phyloP scores from a whole-genome alignment of 2,329 filamentous ascomycete species.

The Penicillium sp. region DNA sequence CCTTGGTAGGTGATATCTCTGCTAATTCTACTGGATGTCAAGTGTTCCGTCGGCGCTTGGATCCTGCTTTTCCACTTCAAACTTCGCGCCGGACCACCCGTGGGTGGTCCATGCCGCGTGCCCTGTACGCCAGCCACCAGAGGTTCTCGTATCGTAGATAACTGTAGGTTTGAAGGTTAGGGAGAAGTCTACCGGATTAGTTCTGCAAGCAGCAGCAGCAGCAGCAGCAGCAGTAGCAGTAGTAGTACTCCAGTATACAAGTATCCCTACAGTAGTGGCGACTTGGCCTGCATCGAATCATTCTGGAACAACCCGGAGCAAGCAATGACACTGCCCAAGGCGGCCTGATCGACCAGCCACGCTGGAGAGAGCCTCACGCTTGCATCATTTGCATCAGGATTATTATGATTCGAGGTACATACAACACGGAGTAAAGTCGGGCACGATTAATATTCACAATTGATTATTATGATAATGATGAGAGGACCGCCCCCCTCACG shows the following conservation, averaged over 20 bases:
- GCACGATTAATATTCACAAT: neutral
- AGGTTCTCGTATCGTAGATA: neutral
- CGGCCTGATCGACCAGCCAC: slow-evolving; percentile 25
- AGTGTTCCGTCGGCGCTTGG: neutral
- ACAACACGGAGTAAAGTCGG: no score
- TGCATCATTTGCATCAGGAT: slow-evolving; percentile 19
- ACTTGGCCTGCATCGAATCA: slow-evolving; percentile 39
- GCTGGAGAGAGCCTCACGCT: slow-evolving; percentile 20
- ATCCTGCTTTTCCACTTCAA: neutral
- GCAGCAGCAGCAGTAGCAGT: no score
- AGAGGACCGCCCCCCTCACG: neutral
- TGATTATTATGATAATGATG: no score
- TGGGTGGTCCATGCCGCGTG: slow-evolving; percentile 5
- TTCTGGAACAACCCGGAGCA: slow-evolving; percentile 39
- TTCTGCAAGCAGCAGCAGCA: neutral
- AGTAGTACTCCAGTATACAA: no score
- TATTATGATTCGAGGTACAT: no score
- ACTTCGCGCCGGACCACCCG: neutral
- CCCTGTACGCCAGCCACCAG: neutral
- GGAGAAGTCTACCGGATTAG: neutral
- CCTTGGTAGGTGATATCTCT: neutral
- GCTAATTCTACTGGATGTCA: neutral
- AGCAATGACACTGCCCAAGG: neutral
- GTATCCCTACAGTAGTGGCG: neutral
- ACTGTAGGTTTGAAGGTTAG: neutral